These are phyloP conservation scores for Hyphopichia homilentoma DNA, from an alignment of 805 yeast genomes.

Conservation along the genomic window DNA sequence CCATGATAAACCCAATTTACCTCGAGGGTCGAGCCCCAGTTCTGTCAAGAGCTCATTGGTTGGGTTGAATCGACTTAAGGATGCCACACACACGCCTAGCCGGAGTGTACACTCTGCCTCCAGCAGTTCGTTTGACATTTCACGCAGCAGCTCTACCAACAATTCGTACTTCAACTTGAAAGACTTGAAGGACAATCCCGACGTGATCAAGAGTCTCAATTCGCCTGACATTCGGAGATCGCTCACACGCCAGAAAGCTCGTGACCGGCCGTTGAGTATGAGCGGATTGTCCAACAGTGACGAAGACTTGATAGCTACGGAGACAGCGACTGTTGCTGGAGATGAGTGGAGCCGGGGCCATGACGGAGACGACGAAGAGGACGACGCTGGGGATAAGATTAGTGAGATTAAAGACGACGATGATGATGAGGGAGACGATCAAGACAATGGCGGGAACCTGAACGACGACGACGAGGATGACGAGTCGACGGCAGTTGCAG, in stretches of 20 bases:
- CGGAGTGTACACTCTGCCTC: background rate
- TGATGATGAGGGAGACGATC: slow-evolving; percentile 3
- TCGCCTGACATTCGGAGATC: slow-evolving; percentile 23
- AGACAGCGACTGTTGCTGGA: no score
- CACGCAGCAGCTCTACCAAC: slow-evolving; percentile 11
- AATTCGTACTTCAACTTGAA: slow-evolving; percentile 17
- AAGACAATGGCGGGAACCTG: slow-evolving; percentile 3
- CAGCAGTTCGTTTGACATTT: slow-evolving; percentile 9
- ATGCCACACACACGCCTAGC: slow-evolving; percentile 7
- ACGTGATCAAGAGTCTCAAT: slow-evolving; percentile 14
- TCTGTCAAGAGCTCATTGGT: slow-evolving; percentile 33
- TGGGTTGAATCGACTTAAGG: slow-evolving; percentile 37
- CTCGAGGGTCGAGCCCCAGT: slow-evolving; percentile 22
- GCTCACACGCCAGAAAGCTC: slow-evolving; percentile 2
- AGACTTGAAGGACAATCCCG: slow-evolving; percentile 8
- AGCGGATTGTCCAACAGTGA: no score
- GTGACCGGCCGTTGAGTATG: background rate
- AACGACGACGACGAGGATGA: slow-evolving; percentile 5
- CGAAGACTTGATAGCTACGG: no score
- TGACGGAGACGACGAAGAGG: no score
- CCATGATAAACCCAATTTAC: slow-evolving; percentile 31
- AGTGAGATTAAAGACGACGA: slow-evolving; percentile 3
- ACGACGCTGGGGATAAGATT: no score
- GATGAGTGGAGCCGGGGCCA: no score
- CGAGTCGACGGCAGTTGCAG: slow-evolving; percentile 3